Percentiles rank a stretch among this genome's conserved stretches.
These are phyloP conservation scores for Lentinula lateritia DNA, from an alignment of 768 basidiomycete genomes.

Conservation along the genomic window DNA sequence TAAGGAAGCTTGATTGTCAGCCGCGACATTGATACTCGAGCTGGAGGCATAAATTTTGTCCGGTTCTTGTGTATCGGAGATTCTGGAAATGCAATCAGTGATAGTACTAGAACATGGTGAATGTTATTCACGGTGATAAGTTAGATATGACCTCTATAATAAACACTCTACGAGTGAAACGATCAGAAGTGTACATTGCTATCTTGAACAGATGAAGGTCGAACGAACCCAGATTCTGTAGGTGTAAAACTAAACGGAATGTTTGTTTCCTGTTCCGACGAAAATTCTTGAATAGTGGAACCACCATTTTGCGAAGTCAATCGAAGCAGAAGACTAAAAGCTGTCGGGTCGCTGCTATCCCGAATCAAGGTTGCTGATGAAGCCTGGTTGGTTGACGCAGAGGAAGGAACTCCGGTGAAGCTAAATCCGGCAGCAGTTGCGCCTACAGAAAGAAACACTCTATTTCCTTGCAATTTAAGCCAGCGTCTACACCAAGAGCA, in stretches of 20 bases:
- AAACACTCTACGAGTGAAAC: not conserved
- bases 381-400: not conserved
- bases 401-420: not conserved
- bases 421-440: not conserved
- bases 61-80: not conserved
- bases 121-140: not conserved
- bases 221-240: not conserved
- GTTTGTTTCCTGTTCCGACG: not conserved
- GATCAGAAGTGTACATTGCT: not conserved
- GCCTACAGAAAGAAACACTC: not conserved
- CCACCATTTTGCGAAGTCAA: not conserved
- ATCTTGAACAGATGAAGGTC: not conserved
- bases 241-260: conserved; percentile 1
- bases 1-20: not conserved
- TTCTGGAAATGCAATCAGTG: not conserved
- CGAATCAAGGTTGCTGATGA: conserved; percentile 4
- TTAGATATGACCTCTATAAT: conserved; percentile 2
- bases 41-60: conserved; percentile 1
- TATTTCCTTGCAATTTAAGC: not conserved
- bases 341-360: not conserved
- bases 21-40: not conserved
- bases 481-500: not conserved
- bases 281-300: not conserved
- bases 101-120: not conserved
- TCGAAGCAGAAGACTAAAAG: not conserved